These are phyloP conservation scores for Scytalidium lignicola DNA, from an alignment of 2,329 filamentous ascomycete genomes.

Conservation along the genomic window DNA sequence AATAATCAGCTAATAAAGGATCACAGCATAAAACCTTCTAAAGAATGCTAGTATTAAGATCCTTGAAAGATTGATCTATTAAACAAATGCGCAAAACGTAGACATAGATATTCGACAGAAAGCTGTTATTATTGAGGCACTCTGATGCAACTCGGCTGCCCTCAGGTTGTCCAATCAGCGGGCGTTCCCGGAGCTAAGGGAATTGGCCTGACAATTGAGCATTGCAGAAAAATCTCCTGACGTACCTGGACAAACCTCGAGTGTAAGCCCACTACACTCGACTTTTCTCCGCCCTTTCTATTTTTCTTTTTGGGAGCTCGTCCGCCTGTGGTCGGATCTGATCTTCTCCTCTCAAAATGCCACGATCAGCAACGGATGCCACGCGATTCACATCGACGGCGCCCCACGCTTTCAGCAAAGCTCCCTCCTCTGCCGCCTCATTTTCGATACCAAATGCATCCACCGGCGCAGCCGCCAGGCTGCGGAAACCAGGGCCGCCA, in stretches of 20 bases:
- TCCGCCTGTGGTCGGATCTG: conserved; percentile 2
- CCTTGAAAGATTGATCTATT: too few relatives aligned
- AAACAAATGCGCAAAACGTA: too few relatives aligned
- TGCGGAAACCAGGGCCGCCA: conserved; percentile 13
- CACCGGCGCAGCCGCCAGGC: background rate
- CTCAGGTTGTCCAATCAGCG: conserved; percentile 1
- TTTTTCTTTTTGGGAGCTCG: background rate
- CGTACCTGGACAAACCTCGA: conserved; percentile 6
- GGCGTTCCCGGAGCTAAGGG: conserved; percentile 16
- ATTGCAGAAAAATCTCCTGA: conserved; percentile 19
- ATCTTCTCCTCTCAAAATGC: conserved; percentile 26
- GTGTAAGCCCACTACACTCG: conserved; percentile 12
- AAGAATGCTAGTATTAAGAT: background rate
- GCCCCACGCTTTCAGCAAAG: conserved; percentile 65
- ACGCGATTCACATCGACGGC: conserved; percentile 71
- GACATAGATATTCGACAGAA: too few relatives aligned
- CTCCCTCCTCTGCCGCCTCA: conserved; percentile 32
- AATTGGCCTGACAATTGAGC: conserved; percentile 13
- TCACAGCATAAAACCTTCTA: background rate
- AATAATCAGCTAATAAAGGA: background rate
- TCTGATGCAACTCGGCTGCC: background rate
- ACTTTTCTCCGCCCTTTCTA: background rate
- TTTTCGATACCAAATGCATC: conserved; percentile 8
- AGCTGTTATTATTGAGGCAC: background rate
- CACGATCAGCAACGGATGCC: conserved; percentile 71